phyloP scores from a whole-genome alignment of 2,329 filamentous ascomycete genomes.

The Phyllosticta capitalensis region DNA sequence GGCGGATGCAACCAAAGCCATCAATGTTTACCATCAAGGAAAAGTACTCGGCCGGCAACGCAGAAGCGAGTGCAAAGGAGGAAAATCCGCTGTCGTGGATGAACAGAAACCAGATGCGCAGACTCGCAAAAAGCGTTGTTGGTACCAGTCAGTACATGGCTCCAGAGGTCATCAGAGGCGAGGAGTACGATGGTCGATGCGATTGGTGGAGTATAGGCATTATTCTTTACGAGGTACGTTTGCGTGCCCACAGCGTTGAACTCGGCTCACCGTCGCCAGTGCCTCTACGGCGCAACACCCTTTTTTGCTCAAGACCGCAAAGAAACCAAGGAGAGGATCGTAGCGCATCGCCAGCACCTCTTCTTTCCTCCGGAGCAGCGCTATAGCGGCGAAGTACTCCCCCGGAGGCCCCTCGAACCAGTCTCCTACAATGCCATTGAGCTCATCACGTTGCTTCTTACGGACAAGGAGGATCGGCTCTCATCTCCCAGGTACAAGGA shows the following conservation, averaged over 20 bases:
- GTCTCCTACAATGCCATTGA: conserved; percentile 67
- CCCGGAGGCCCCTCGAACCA: conserved; percentile 29
- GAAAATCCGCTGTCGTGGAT: conserved; percentile 27
- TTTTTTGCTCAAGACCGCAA: conserved; percentile 76
- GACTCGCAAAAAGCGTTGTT: conserved; percentile 74
- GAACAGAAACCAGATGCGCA: conserved; percentile 47
- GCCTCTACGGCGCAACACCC: conserved; percentile 82
- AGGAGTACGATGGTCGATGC: conserved; percentile 81
- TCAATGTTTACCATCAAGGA: neutral
- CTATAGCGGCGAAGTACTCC: conserved; percentile 43
- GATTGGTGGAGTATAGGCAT: conserved; percentile 97
- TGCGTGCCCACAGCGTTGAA: neutral
- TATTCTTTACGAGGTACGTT: conserved; percentile 69
- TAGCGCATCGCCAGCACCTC: conserved; percentile 63
- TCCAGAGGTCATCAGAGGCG: conserved; percentile 76
- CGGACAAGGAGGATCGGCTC: conserved; percentile 64
- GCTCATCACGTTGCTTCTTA: conserved; percentile 62
- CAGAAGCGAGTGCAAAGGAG: conserved; percentile 14
- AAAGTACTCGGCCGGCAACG: neutral
- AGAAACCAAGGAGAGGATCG: conserved; percentile 76
- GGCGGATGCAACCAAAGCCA: neutral
- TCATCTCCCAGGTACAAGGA: conserved; percentile 65
- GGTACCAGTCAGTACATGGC: conserved; percentile 99
- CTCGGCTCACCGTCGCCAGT: conserved; percentile 36
- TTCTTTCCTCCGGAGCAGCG: conserved; percentile 54